Percentiles rank a stretch among this genome's conserved stretches.
phyloP scores from a whole-genome alignment of 331 rosid species.

The Prunus yedoensis region DNA sequence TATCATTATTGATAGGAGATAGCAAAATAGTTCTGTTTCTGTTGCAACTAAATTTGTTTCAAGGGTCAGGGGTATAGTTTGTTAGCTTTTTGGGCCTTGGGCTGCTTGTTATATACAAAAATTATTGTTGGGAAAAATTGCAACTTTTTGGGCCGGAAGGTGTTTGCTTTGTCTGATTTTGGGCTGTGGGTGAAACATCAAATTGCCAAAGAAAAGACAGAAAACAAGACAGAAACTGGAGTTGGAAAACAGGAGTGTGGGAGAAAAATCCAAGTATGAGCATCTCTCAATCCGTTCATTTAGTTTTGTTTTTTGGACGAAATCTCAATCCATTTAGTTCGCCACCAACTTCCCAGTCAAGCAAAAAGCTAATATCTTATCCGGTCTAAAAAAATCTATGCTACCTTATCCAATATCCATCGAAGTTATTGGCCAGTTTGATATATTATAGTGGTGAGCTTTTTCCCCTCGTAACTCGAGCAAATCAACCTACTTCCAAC shows the following conservation, averaged over 20 bases:
- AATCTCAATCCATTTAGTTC: too few relatives aligned
- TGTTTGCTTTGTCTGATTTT: too few relatives aligned
- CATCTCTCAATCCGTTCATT: not conserved
- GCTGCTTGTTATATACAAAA: not conserved
- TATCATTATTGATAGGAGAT: too few relatives aligned
- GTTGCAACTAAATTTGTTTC: too few relatives aligned
- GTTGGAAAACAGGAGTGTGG: too few relatives aligned
- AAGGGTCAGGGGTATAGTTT: not conserved
- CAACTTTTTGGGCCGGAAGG: too few relatives aligned
- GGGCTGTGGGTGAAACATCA: too few relatives aligned
- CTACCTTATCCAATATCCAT: slow-evolving; percentile 8
- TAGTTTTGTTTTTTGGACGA: too few relatives aligned
- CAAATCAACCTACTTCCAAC: not conserved
- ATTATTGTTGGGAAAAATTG: too few relatives aligned
- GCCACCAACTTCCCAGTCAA: not conserved
- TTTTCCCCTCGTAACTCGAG: not conserved
- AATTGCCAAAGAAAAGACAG: too few relatives aligned
- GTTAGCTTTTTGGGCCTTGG: not conserved
- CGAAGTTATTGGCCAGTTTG: not conserved
- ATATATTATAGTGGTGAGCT: not conserved
- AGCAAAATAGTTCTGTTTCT: too few relatives aligned
- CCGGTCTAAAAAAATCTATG: not conserved
- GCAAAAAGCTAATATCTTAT: slow-evolving; percentile 7
- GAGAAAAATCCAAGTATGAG: not conserved
- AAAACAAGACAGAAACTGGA: too few relatives aligned